These are phyloP conservation scores for Diaporthe sp. DNA, from an alignment of 2,329 filamentous ascomycete species.

Conservation along the genomic window DNA sequence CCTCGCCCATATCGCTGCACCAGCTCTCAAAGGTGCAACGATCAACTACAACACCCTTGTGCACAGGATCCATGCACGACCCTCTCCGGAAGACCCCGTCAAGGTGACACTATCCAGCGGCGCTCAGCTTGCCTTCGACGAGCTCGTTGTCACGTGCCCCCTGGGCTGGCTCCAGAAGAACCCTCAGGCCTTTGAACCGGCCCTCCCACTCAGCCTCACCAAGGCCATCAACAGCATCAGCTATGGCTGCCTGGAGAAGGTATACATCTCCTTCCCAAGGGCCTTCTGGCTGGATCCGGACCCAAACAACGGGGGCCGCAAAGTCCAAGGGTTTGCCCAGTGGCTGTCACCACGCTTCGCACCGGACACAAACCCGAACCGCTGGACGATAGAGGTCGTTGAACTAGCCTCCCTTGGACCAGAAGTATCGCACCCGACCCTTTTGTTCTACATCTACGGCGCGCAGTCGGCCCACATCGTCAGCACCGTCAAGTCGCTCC, in stretches of 20 bases:
- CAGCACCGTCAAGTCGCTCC: conserved; percentile 55
- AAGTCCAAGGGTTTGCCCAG: conserved; percentile 77
- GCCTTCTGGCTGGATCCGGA: conserved; percentile 78
- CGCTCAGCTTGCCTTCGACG: conserved; percentile 65
- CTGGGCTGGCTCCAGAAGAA: conserved; percentile 78
- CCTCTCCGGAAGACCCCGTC: conserved; percentile 40
- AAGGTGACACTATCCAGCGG: conserved; percentile 34
- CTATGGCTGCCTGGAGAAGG: conserved; percentile 80
- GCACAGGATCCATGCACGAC: conserved; percentile 57
- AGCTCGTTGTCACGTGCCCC: conserved; percentile 77
- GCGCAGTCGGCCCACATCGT: conserved; percentile 65
- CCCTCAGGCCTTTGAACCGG: conserved; percentile 70
- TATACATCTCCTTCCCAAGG: conserved; percentile 78
- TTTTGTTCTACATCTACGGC: conserved; percentile 87
- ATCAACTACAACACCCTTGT: conserved; percentile 67
- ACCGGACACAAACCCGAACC: conserved; percentile 68
- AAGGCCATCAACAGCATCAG: conserved; percentile 75
- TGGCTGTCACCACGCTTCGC: conserved; percentile 82
- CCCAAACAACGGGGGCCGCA: conserved; percentile 49
- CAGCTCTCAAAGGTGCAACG: conserved; percentile 67
- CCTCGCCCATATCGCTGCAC: conserved; percentile 69
- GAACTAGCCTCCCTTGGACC: conserved; percentile 77
- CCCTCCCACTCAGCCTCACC: conserved; percentile 68
- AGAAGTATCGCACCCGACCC: conserved; percentile 77
- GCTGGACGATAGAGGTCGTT: conserved; percentile 83